A percentile compares a stretch with the other conserved stretches of the same genome.
These are phyloP conservation scores for Porcisia deanei DNA, from an alignment of 208 protist genomes.

Conservation along the genomic window DNA sequence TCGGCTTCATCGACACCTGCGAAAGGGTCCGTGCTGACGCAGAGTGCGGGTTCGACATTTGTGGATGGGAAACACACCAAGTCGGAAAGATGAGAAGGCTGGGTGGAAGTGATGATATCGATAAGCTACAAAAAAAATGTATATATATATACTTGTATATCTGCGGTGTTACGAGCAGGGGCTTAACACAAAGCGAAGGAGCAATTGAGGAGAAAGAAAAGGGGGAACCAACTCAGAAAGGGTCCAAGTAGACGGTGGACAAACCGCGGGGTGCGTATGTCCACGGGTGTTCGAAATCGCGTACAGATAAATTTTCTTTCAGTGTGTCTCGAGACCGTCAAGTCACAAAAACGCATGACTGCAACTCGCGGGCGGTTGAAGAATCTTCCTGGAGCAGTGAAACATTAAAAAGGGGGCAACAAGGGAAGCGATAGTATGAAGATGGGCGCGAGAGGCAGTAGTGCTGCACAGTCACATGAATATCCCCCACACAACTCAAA, in stretches of 20 bases:
- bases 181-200: too few species aligned
- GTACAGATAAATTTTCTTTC: too few species aligned
- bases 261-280: background rate
- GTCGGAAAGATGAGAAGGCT: too few species aligned
- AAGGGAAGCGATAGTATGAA: background rate
- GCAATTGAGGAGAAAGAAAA: too few species aligned
- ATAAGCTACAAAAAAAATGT: background rate
- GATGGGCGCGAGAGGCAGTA: background rate
- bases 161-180: background rate
- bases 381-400: background rate
- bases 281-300: background rate
- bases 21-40: background rate
- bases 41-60: conserved; percentile 5
- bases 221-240: too few species aligned
- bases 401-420: background rate
- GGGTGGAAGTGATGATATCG: background rate
- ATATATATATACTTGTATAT: background rate
- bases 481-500: background rate
- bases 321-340: background rate
- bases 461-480: background rate
- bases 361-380: background rate
- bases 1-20: background rate
- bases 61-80: background rate
- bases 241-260: too few species aligned
- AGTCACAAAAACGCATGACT: too few species aligned